phyloP scores from a whole-genome alignment of 2,329 filamentous ascomycete species.

The Macrophomina phaseolina region DNA sequence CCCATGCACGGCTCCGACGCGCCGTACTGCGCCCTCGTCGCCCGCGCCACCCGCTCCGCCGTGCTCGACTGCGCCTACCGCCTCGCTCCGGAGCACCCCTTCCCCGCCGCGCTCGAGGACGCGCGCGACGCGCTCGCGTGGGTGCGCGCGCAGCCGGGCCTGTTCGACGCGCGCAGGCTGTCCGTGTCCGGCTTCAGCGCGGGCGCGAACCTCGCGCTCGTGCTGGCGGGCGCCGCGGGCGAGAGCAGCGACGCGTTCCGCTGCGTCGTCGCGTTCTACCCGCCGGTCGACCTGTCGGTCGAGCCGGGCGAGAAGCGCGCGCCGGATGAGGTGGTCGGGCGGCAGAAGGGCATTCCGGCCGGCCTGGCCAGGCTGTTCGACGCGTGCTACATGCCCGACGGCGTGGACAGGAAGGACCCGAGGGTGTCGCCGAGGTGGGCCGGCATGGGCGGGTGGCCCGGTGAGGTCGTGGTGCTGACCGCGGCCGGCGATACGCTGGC shows the following conservation, averaged over 20 bases:
- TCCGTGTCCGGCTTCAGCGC: slow-evolving; percentile 50
- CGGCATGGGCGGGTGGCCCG: slow-evolving; percentile 33
- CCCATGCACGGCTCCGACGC: slow-evolving; percentile 49
- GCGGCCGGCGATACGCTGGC: slow-evolving; percentile 45
- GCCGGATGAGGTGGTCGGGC: slow-evolving; percentile 31
- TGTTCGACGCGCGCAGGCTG: slow-evolving; percentile 39
- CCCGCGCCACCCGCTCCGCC: slow-evolving; percentile 35
- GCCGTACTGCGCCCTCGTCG: slow-evolving; percentile 44
- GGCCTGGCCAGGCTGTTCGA: slow-evolving; percentile 38
- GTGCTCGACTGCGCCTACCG: slow-evolving; percentile 48
- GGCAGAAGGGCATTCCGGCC: slow-evolving; percentile 31
- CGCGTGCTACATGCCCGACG: slow-evolving; percentile 39
- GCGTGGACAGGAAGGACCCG: slow-evolving; percentile 38
- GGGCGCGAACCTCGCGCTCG: slow-evolving; percentile 48
- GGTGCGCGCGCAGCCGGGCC: slow-evolving; percentile 31
- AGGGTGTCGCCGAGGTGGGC: slow-evolving; percentile 44
- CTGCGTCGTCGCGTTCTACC: slow-evolving; percentile 41
- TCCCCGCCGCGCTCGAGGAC: slow-evolving; percentile 46
- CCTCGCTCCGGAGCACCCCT: slow-evolving; percentile 47
- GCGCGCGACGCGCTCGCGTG: slow-evolving; percentile 42
- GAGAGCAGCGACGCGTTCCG: slow-evolving; percentile 35
- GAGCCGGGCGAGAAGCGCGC: slow-evolving; percentile 38
- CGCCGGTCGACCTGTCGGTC: slow-evolving; percentile 41
- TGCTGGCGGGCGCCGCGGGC: slow-evolving; percentile 29
- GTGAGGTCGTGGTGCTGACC: slow-evolving; percentile 41